A percentile compares a stretch with the other conserved stretches of the same genome.
phyloP scores from a whole-genome alignment of 371 early-diverging fungal species.

The Mortierella sp. region DNA sequence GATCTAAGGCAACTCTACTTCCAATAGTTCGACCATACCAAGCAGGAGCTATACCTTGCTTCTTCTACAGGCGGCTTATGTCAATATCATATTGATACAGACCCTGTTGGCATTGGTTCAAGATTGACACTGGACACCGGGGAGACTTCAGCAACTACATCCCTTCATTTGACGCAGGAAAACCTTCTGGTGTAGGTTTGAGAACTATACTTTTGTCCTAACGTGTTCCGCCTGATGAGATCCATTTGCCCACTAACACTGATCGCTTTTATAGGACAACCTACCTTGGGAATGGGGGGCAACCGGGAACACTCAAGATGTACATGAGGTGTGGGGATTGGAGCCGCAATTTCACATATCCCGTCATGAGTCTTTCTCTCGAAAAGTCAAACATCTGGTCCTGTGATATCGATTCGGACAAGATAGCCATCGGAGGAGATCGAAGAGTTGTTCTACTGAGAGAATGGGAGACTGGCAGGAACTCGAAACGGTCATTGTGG shows the following conservation, averaged over 20 bases:
- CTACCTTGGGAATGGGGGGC: slow-evolving; percentile 28
- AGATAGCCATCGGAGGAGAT: slow-evolving; percentile 29
- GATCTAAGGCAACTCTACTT: background rate
- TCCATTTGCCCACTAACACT: background rate
- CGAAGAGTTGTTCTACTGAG: slow-evolving; percentile 9
- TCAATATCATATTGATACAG: slow-evolving; percentile 6
- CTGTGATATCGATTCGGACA: slow-evolving; percentile 16
- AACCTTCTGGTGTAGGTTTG: slow-evolving; percentile 32
- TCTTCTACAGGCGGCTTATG: slow-evolving; percentile 19
- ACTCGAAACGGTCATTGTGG: slow-evolving; percentile 4
- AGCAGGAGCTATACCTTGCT: slow-evolving; percentile 28
- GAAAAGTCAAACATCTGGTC: slow-evolving; percentile 41
- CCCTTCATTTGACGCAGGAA: slow-evolving; percentile 32
- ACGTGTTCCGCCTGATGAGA: background rate
- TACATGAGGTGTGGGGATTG: background rate
- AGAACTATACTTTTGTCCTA: background rate
- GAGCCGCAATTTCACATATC: background rate
- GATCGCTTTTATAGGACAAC: slow-evolving; percentile 21
- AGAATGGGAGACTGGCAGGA: slow-evolving; percentile 24
- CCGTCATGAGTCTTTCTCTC: slow-evolving; percentile 5
- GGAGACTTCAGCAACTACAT: slow-evolving; percentile 25
- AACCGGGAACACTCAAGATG: slow-evolving; percentile 24
- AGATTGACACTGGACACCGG: background rate
- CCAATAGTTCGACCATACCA: slow-evolving; percentile 17
- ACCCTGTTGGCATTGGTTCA: background rate